These are phyloP conservation scores for Leishmania aethiopica DNA, from an alignment of 208 protist genomes.

Conservation along the genomic window DNA sequence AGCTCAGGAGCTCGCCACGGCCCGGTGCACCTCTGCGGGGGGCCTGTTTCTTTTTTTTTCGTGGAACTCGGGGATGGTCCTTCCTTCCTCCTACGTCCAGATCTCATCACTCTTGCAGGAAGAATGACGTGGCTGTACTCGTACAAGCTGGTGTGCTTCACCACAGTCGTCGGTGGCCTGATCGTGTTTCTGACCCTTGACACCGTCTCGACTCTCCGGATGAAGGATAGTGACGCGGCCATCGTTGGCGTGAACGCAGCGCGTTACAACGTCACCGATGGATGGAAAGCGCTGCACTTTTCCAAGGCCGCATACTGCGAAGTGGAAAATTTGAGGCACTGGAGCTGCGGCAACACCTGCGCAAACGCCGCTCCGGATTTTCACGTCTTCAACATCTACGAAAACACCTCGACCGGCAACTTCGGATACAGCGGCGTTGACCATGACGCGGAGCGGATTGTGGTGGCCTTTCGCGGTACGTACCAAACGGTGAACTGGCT, in stretches of 20 bases:
- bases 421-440: conserved; percentile 41
- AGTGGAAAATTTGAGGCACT: conserved; percentile 15
- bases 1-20: neutral
- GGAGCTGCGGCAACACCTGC: conserved; percentile 43
- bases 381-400: conserved; percentile 31
- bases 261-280: conserved; percentile 16
- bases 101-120: neutral
- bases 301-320: conserved; percentile 63
- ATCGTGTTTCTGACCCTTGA: conserved; percentile 80
- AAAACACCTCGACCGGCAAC: conserved; percentile 42
- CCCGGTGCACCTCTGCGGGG: too few relatives aligned
- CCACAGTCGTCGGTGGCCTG: conserved; percentile 57
- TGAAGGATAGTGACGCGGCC: too few relatives aligned
- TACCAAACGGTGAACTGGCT: conserved; percentile 72
- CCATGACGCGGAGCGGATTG: conserved; percentile 28
- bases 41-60: conserved; percentile 6
- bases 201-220: neutral
- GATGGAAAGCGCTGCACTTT: conserved; percentile 43
- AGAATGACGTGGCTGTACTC: conserved; percentile 1
- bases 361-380: conserved; percentile 26
- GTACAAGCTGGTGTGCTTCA: conserved; percentile 75
- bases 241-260: neutral
- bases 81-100: neutral
- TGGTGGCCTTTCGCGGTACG: conserved; percentile 69
- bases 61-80: neutral